Evolutionary conservation across 1,284 basidiomycete species (phyloP).

Genomic region (Ustilago esculenta): DNA sequence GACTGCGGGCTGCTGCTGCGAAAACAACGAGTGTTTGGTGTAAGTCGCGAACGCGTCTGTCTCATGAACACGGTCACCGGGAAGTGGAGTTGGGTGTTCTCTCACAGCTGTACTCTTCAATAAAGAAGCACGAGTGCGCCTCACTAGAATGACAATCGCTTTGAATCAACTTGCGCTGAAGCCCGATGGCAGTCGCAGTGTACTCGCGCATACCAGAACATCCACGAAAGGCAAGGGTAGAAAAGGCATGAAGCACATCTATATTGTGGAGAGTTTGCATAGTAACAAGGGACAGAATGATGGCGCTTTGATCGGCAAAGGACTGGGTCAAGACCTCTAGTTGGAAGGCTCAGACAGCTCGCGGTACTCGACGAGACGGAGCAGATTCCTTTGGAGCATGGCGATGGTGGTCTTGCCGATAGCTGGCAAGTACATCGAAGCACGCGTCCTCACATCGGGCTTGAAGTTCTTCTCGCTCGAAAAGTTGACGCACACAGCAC

Average conservation of each 20-base stretch:
- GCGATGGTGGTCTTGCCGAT: constrained; percentile 97
- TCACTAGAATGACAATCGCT: too few relatives aligned
- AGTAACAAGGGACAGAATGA: too few relatives aligned
- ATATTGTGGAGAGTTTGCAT: constrained; percentile 2
- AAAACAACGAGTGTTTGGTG: neutral
- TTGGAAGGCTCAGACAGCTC: constrained; percentile 33
- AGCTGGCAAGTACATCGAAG: constrained; percentile 72
- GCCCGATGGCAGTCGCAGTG: too few relatives aligned
- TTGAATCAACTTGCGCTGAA: too few relatives aligned
- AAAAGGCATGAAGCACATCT: constrained; percentile 13
- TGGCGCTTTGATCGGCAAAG: too few relatives aligned
- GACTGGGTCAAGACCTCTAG: neutral
- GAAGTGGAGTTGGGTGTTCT: neutral
- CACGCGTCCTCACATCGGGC: constrained; percentile 85
- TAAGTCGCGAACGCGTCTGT: constrained; percentile 3
- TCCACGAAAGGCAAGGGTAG: too few relatives aligned
- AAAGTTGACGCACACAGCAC: constrained; percentile 91
- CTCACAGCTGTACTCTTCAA: neutral
- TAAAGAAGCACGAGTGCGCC: too few relatives aligned
- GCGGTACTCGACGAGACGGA: constrained; percentile 57
- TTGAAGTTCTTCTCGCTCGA: constrained; percentile 97
- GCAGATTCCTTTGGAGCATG: constrained; percentile 95
- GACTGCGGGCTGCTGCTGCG: neutral
- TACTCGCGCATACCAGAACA: too few relatives aligned
- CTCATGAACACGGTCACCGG: neutral